Evolutionary conservation across 148 eudicot species (phyloP).

Genomic region (Chenopodium formosanum): DNA sequence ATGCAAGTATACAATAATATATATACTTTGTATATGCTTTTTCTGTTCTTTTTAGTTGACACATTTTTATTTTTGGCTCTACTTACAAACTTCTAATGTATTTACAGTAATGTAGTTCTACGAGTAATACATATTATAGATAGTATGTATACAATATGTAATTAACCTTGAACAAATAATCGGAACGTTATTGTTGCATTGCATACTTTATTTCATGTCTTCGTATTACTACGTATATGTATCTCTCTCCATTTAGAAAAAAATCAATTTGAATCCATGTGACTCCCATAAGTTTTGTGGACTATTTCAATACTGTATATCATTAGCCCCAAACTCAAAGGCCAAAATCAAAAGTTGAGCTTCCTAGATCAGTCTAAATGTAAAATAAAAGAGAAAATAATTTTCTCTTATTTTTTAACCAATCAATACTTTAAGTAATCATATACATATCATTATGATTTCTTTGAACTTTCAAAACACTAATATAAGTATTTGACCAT

Average conservation of each 20-base stretch:
- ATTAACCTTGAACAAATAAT: not conserved
- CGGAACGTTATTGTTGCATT: not conserved
- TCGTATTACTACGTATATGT: no score
- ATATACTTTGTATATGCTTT: no score
- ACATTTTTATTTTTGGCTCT: no score
- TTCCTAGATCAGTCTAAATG: not conserved
- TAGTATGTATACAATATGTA: no score
- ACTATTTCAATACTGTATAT: not conserved
- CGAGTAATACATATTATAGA: no score
- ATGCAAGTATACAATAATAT: no score
- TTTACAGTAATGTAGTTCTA: no score
- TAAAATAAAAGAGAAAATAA: not conserved
- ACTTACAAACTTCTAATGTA: no score
- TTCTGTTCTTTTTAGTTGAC: no score
- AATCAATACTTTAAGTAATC: not conserved
- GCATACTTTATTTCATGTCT: not conserved
- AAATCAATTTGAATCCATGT: conserved; percentile 10
- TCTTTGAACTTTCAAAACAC: conserved; percentile 15
- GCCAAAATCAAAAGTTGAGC: conserved; percentile 27
- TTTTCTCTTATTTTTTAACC: not conserved
- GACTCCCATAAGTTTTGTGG: conserved; percentile 18
- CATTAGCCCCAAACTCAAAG: conserved; percentile 31
- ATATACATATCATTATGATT: conserved; percentile 2
- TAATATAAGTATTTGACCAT: conserved; percentile 4
- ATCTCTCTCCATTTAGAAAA: conserved; percentile 7